Base-by-base conservation (phyloP, 1,139 yeast species). In the Citeromyces hawaiiensis region DNA sequence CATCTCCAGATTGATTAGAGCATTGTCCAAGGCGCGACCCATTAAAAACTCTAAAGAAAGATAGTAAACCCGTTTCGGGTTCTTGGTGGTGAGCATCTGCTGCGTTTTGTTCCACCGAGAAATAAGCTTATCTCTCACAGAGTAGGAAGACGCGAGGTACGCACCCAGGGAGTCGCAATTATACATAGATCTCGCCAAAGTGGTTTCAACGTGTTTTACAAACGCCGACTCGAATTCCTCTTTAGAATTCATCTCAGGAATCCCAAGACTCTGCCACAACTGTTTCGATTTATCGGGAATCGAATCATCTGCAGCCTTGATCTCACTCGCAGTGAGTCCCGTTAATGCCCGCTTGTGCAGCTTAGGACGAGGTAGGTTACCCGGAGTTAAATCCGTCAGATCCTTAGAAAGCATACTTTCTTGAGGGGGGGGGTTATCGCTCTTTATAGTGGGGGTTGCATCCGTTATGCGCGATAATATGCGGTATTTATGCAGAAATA, bases 11-110 rank as follows among this genome's bases (percentile, higher is more conserved):
- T 88, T 88, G 60, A 86, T 82, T 63, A 88, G 65, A 34, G 96
- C 96, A 57, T 87, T 88, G 61, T 88, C 96, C 71, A 88, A 69
- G 38, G 96, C 96, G 52, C 95, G 73, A 37, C 97, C 96, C 95
- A 88, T 86, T 48, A 88, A 66, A 57, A 86, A 88, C 61, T 88
- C 96, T 49, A 88, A 67, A 2, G 94, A 83, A 46, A 87, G 61
- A 57, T 87, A 88, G 61, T 88, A 88, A 36, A 87, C 80, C 47
- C 96, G 68, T 62, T 88, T 88, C 40, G 85, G 86, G 56, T 83
- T 94, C 50, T 76, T 76, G 41, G 82, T 60, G 15, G 96, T 85
- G 59, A 85, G 93, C 50, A 75, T 71, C 59, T 87, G 96, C 61
- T 87, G 96, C 39, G 96, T 87, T 57, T 81, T 80, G 55, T 88